Conservation (phyloP, 805 yeast species). For the Starmera quercuum region DNA sequence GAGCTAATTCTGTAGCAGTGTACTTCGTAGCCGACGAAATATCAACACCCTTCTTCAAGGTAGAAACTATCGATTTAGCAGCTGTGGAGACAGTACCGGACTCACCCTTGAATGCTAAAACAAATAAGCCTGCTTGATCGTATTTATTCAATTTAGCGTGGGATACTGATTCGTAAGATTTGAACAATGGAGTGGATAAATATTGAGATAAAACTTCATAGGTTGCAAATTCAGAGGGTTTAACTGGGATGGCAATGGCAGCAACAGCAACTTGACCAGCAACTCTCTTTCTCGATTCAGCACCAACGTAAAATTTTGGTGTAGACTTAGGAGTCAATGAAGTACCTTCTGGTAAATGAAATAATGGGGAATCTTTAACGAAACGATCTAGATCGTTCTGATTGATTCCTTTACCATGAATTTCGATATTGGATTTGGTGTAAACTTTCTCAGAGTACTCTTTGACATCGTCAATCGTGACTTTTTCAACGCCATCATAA, state of each 20-base stretch:
- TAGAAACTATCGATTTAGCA: slow-evolving; percentile 50
- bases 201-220: slow-evolving; percentile 67
- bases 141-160: slow-evolving; percentile 50
- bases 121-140: slow-evolving; percentile 76
- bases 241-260: slow-evolving; percentile 74
- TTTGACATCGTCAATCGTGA: slow-evolving; percentile 57
- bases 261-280: slow-evolving; percentile 60
- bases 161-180: slow-evolving; percentile 44
- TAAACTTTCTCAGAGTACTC: slow-evolving; percentile 60
- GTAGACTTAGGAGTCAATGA: slow-evolving; percentile 31
- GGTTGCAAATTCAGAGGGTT: slow-evolving; percentile 52
- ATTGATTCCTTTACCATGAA: slow-evolving; percentile 68
- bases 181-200: slow-evolving; percentile 51
- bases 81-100: slow-evolving; percentile 52
- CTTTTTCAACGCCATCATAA: slow-evolving; percentile 57
- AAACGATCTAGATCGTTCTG: slow-evolving; percentile 63
- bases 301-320: slow-evolving; percentile 50
- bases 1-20: slow-evolving; percentile 35
- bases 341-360: slow-evolving; percentile 55
- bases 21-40: slow-evolving; percentile 53
- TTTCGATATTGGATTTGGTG: slow-evolving; percentile 61
- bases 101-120: slow-evolving; percentile 54
- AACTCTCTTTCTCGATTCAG: slow-evolving; percentile 58
- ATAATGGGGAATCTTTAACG: slow-evolving; percentile 57
- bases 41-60: slow-evolving; percentile 45